Conservation (phyloP, 2,329 filamentous ascomycete genomes). For the Tolypocladium tropicale region DNA sequence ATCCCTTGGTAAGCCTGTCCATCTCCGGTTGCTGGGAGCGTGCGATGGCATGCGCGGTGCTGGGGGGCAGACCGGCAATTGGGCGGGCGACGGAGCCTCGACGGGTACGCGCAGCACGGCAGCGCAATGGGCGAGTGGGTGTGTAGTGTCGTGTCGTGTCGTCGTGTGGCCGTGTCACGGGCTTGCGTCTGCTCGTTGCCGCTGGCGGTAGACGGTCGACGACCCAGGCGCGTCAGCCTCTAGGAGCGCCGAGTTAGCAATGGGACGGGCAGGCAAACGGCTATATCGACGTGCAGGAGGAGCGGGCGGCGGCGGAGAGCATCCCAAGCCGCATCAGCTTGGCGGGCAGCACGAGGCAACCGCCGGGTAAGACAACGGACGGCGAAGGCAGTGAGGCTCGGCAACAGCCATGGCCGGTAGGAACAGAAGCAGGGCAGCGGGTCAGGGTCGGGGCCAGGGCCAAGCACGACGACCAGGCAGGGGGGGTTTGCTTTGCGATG, state of each 20-base stretch:
- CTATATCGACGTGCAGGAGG: background rate
- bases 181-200: background rate
- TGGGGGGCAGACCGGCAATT: background rate
- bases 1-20: slow-evolving; percentile 8
- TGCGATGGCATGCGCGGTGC: background rate
- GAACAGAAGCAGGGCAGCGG: background rate
- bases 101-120: background rate
- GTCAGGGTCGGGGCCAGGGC: background rate
- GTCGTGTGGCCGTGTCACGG: background rate
- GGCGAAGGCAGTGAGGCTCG: background rate
- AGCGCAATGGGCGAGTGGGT: background rate
- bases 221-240: background rate
- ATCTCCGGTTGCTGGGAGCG: background rate
- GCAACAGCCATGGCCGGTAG: background rate
- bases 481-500: background rate
- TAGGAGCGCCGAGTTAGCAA: background rate
- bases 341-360: background rate
- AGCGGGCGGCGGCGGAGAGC: background rate
- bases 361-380: background rate
- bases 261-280: background rate
- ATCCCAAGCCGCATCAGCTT: background rate
- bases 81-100: background rate
- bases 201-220: background rate
- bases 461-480: background rate
- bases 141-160: background rate